Conservation (phyloP, 345 rosid species). For the Crucihimalaya himalaica region DNA sequence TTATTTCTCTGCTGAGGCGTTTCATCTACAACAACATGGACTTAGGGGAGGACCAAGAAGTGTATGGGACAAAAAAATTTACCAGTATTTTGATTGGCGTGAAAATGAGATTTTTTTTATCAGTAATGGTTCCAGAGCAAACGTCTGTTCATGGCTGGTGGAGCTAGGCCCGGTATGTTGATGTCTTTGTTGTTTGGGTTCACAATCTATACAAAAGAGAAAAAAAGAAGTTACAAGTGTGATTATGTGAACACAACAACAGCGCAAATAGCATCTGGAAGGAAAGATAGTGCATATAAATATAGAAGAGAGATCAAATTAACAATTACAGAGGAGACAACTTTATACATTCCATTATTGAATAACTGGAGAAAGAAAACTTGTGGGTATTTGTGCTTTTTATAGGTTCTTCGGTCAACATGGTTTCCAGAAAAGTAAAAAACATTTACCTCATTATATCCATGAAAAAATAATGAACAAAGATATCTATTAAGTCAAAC, state of each 20-base stretch:
- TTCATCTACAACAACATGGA: constrained; percentile 34
- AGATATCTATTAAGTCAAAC: not conserved
- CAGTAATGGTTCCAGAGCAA: constrained; percentile 65
- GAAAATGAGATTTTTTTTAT: constrained; percentile 8
- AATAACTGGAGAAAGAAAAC: not conserved
- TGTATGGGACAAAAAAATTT: constrained; percentile 17
- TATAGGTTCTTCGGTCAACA: not conserved
- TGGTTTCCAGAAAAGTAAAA: not conserved
- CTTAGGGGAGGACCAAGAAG: constrained; percentile 25
- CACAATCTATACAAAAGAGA: constrained; percentile 57
- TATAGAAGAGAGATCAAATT: not conserved
- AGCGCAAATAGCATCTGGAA: not conserved
- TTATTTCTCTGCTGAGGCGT: constrained; percentile 15
- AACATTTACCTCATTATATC: not conserved
- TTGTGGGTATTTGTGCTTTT: not conserved
- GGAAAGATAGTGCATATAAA: constrained; percentile 7
- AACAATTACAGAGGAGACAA: not conserved
- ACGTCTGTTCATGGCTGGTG: constrained; percentile 78
- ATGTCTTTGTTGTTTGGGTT: constrained; percentile 90
- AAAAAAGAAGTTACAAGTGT: constrained; percentile 3
- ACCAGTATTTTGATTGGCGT: constrained; percentile 30
- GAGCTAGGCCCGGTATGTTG: constrained; percentile 90
- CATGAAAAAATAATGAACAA: not conserved
- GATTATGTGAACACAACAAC: constrained; percentile 1
- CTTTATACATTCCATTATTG: not conserved